These are phyloP conservation scores for Beauveria brongniartii DNA, from an alignment of 2,329 filamentous ascomycete genomes.

Conservation along the genomic window DNA sequence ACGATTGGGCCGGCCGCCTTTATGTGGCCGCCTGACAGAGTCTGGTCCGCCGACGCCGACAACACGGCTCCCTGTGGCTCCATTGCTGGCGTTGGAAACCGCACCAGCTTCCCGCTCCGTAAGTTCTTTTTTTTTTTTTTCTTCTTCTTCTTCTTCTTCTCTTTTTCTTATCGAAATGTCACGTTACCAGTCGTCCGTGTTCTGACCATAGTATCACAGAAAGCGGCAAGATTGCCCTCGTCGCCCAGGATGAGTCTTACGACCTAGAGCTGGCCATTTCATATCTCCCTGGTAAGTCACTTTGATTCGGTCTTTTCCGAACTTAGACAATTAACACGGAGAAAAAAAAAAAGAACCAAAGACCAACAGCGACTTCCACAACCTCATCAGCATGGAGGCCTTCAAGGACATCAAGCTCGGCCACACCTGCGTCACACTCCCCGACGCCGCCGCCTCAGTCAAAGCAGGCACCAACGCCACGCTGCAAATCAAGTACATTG, in stretches of 20 bases:
- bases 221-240: conserved; percentile 45
- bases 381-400: conserved; percentile 26
- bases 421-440: conserved; percentile 36
- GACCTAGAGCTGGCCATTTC: conserved; percentile 46
- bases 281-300: conserved; percentile 36
- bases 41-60: conserved; percentile 45
- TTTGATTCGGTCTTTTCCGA: too few relatives aligned
- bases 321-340: neutral
- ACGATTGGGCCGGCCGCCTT: conserved; percentile 49
- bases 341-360: conserved; percentile 25
- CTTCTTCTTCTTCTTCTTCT: too few relatives aligned
- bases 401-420: conserved; percentile 34
- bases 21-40: conserved; percentile 51
- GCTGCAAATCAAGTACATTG: conserved; percentile 39
- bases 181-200: neutral
- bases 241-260: conserved; percentile 50
- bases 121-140: conserved; percentile 4
- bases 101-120: conserved; percentile 51
- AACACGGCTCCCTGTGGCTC: conserved; percentile 52
- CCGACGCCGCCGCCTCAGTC: conserved; percentile 25
- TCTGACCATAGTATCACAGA: conserved; percentile 27
- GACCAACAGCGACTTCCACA: conserved; percentile 32
- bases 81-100: conserved; percentile 34
- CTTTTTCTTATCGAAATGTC: neutral
- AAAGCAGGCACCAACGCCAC: conserved; percentile 38